Evolutionary conservation across 495 filamentous ascomycete genomes (phyloP).

Genomic region (Penicillium flavigenum): DNA sequence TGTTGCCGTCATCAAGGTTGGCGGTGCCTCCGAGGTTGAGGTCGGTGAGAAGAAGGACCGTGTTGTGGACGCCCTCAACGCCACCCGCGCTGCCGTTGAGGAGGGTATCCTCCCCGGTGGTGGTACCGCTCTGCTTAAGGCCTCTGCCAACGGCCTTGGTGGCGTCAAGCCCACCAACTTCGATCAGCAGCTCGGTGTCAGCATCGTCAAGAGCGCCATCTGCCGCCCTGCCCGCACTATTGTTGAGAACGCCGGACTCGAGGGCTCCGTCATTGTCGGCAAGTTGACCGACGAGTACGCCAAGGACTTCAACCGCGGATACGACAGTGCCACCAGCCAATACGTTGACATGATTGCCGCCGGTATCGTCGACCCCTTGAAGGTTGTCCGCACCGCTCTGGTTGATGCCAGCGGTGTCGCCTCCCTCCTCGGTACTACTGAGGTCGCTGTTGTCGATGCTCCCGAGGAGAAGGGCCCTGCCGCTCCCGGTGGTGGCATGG

Average conservation of each 20-base stretch:
- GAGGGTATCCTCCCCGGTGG: slow-evolving; percentile 98
- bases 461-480: slow-evolving; percentile 81
- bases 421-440: slow-evolving; percentile 94
- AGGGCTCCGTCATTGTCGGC: slow-evolving; percentile 94
- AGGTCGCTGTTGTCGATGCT: slow-evolving; percentile 95
- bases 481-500: slow-evolving; percentile 61
- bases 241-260: slow-evolving; percentile 94
- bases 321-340: slow-evolving; percentile 91
- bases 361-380: slow-evolving; percentile 98
- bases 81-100: slow-evolving; percentile 96
- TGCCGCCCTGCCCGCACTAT: slow-evolving; percentile 91
- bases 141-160: slow-evolving; percentile 81
- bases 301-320: slow-evolving; percentile 95
- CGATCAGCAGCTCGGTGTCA: slow-evolving; percentile 97
- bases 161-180: slow-evolving; percentile 88
- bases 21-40: slow-evolving; percentile 95
- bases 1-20: slow-evolving; percentile 99
- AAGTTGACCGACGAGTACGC: slow-evolving; percentile 96
- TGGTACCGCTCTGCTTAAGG: slow-evolving; percentile 97
- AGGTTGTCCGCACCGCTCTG: slow-evolving; percentile 95
- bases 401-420: slow-evolving; percentile 95
- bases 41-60: slow-evolving; percentile 99
- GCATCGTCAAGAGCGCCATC: slow-evolving; percentile 96
- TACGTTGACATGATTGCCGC: slow-evolving; percentile 97
- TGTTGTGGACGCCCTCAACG: slow-evolving; percentile 96